Evolutionary conservation across 495 filamentous ascomycete species (phyloP).

Genomic region (Neurospora tetrasperma): DNA sequence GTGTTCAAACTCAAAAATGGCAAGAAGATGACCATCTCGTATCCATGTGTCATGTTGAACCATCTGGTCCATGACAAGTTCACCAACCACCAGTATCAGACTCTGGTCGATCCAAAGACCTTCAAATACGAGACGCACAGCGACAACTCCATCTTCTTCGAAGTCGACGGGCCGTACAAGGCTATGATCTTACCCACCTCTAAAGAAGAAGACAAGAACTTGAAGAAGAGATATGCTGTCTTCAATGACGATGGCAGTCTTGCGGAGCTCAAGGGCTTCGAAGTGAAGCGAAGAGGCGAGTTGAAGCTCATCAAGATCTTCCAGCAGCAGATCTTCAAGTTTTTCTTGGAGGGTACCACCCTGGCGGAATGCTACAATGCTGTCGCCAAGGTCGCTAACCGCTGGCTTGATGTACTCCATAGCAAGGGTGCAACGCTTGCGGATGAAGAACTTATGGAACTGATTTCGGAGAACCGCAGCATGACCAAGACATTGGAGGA

Average conservation of each 20-base stretch:
- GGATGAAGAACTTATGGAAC: conserved; percentile 93
- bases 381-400: conserved; percentile 91
- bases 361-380: conserved; percentile 81
- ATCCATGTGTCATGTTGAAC: conserved; percentile 98
- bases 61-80: conserved; percentile 92
- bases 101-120: conserved; percentile 62
- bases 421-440: conserved; percentile 77
- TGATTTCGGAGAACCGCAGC: conserved; percentile 97
- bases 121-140: conserved; percentile 92
- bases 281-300: conserved; percentile 95
- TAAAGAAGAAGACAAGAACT: conserved; percentile 97
- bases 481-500: conserved; percentile 96
- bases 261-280: conserved; percentile 97
- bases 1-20: conserved; percentile 87
- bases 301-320: conserved; percentile 99
- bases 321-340: conserved; percentile 97
- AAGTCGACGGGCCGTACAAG: conserved; percentile 94
- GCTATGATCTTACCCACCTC: conserved; percentile 97
- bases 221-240: conserved; percentile 98
- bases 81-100: conserved; percentile 96
- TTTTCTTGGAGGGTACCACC: conserved; percentile 86
- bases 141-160: conserved; percentile 99
- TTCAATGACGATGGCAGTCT: conserved; percentile 97
- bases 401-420: conserved; percentile 90
- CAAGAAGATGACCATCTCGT: conserved; percentile 90